Evolutionary conservation across 2,329 filamentous ascomycete genomes (phyloP).

Genomic region (Neopestalotiopsis clavispora): DNA sequence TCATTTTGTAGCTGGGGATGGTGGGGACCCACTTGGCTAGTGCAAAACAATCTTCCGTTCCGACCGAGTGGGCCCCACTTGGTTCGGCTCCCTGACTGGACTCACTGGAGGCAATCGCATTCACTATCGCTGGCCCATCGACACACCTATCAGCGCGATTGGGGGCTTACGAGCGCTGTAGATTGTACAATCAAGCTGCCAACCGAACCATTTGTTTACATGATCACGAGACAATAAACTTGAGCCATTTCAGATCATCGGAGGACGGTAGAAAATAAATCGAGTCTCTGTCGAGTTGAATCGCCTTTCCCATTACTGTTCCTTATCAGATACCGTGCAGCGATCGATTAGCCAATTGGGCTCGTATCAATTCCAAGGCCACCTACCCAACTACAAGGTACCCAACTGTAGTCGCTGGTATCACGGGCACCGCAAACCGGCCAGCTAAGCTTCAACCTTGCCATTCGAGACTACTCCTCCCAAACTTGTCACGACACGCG

Average conservation of each 20-base stretch:
- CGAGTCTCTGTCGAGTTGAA: background rate
- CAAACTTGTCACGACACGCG: slow-evolving; percentile 25
- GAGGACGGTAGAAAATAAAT: background rate
- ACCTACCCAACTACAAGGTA: background rate
- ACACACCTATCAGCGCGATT: background rate
- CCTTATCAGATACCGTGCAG: background rate
- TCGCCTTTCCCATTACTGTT: background rate
- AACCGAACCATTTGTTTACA: background rate
- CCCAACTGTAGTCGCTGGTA: background rate
- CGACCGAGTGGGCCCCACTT: background rate
- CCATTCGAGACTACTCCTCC: background rate
- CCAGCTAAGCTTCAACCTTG: background rate
- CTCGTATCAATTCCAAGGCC: slow-evolving; percentile 1
- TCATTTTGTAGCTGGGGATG: background rate
- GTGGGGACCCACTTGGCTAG: background rate
- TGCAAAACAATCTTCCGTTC: background rate
- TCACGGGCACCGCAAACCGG: background rate
- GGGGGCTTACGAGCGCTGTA: background rate
- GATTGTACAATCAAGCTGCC: background rate
- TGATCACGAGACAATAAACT: background rate
- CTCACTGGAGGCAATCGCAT: background rate
- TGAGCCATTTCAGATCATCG: background rate
- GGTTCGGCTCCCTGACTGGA: background rate
- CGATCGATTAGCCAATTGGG: background rate
- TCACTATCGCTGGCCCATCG: background rate